Percentiles rank a stretch among this genome's conserved stretches.
Evolutionary conservation across 1,139 yeast species (phyloP).

Genomic region (Zygosaccharomyces sapae): DNA sequence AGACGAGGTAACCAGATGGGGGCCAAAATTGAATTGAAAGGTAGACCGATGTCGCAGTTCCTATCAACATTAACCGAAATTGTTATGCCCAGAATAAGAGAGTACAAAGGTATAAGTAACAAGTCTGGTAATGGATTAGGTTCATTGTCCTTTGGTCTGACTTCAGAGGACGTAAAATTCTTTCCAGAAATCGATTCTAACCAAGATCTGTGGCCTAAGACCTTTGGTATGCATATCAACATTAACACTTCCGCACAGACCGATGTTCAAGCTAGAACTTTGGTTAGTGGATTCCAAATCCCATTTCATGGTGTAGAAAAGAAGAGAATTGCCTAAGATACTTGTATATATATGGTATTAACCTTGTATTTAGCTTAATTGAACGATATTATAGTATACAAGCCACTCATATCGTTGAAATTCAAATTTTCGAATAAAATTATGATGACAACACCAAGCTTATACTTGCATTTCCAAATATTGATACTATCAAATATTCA

Average conservation of each 20-base stretch:
- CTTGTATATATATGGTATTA: constrained; percentile 1
- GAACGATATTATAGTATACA: neutral
- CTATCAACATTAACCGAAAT: constrained; percentile 81
- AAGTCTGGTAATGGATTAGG: constrained; percentile 82
- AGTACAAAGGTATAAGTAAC: constrained; percentile 73
- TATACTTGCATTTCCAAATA: neutral
- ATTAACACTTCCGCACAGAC: constrained; percentile 87
- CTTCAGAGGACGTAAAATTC: constrained; percentile 67
- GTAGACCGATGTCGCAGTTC: constrained; percentile 83
- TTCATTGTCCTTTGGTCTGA: constrained; percentile 79
- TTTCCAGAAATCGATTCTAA: constrained; percentile 94
- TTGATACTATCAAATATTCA: neutral
- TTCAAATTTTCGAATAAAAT: neutral
- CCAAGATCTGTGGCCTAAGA: constrained; percentile 84
- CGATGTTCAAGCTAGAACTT: constrained; percentile 85
- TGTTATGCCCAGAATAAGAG: constrained; percentile 89
- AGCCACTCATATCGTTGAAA: neutral
- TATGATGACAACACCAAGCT: neutral
- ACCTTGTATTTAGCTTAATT: neutral
- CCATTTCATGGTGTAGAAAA: constrained; percentile 64
- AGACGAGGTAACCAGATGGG: constrained; percentile 92
- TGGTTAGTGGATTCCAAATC: constrained; percentile 77
- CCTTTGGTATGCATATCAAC: constrained; percentile 82
- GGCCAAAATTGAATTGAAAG: constrained; percentile 73
- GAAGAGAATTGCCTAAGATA: constrained; percentile 9